Conservation (phyloP, 2,329 filamentous ascomycete genomes). For the Cephalotrichum gorgonifer region DNA sequence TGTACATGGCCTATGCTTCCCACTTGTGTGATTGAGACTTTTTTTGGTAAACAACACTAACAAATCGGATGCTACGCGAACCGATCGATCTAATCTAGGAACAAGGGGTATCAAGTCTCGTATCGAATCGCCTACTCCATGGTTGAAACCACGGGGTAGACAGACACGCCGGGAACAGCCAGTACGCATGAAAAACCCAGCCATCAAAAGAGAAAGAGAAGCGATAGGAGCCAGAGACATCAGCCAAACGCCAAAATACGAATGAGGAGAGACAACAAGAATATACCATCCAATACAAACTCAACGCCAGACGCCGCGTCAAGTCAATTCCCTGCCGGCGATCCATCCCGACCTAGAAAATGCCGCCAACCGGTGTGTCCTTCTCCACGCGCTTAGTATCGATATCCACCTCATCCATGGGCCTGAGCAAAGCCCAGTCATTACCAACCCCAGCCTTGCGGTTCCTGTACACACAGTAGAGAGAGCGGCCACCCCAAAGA, state of each 20-base stretch:
- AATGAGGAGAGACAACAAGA: background rate
- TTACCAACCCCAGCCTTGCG: background rate
- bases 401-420: background rate
- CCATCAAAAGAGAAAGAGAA: too few species aligned
- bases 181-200: too few species aligned
- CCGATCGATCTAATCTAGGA: too few species aligned
- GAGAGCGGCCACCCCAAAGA: background rate
- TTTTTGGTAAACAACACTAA: too few species aligned
- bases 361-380: background rate
- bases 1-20: too few species aligned
- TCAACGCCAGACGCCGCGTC: background rate
- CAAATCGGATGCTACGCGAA: too few species aligned
- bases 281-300: background rate
- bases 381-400: background rate
- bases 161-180: too few species aligned
- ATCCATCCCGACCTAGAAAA: background rate
- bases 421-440: conserved; percentile 1
- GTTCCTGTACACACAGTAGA: background rate
- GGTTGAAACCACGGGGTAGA: too few species aligned
- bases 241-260: background rate
- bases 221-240: too few species aligned
- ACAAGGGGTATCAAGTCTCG: too few species aligned
- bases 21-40: too few species aligned
- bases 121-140: too few species aligned
- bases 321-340: background rate